A percentile compares a stretch with the other conserved stretches of the same genome.
Conservation (phyloP, 805 yeast species). For the Myxozyma monticola region DNA sequence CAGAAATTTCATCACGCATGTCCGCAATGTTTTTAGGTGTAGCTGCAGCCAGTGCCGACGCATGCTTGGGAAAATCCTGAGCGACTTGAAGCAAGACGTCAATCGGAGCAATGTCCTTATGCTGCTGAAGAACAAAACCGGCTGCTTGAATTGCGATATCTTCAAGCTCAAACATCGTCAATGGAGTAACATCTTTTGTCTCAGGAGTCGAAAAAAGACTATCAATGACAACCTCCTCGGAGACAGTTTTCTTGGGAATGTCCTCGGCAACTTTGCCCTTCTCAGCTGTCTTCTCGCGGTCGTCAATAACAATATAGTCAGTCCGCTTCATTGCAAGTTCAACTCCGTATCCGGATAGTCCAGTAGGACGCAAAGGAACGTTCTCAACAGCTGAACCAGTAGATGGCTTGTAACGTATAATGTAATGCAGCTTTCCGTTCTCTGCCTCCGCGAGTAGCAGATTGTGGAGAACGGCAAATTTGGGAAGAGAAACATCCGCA, state of each 20-base stretch:
- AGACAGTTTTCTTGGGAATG: neutral
- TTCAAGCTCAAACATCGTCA: slow-evolving; percentile 33
- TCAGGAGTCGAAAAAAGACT: slow-evolving; percentile 33
- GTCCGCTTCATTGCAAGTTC: slow-evolving; percentile 64
- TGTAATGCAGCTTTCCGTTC: slow-evolving; percentile 66
- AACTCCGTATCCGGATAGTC: slow-evolving; percentile 60
- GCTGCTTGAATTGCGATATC: slow-evolving; percentile 39
- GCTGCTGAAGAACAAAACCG: slow-evolving; percentile 37
- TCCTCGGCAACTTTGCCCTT: neutral
- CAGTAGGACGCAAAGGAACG: slow-evolving; percentile 15
- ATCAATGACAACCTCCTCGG: slow-evolving; percentile 13
- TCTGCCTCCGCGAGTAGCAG: slow-evolving; percentile 60
- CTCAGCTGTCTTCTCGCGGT: slow-evolving; percentile 42
- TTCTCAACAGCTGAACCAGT: slow-evolving; percentile 37
- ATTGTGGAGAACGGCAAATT: slow-evolving; percentile 58
- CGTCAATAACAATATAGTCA: slow-evolving; percentile 66
- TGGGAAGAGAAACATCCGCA: slow-evolving; percentile 56
- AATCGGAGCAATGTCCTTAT: slow-evolving; percentile 37
- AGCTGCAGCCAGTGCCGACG: slow-evolving; percentile 43
- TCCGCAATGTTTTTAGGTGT: slow-evolving; percentile 16
- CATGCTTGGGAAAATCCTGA: slow-evolving; percentile 57
- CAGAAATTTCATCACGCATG: slow-evolving; percentile 32
- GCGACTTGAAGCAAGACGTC: slow-evolving; percentile 45
- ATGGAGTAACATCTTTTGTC: slow-evolving; percentile 27
- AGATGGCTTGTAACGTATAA: slow-evolving; percentile 68